A percentile compares a stretch with the other conserved stretches of the same genome.
Conservation (phyloP, 2,329 filamentous ascomycete species). For the Magnaporthiopsis incrustans region DNA sequence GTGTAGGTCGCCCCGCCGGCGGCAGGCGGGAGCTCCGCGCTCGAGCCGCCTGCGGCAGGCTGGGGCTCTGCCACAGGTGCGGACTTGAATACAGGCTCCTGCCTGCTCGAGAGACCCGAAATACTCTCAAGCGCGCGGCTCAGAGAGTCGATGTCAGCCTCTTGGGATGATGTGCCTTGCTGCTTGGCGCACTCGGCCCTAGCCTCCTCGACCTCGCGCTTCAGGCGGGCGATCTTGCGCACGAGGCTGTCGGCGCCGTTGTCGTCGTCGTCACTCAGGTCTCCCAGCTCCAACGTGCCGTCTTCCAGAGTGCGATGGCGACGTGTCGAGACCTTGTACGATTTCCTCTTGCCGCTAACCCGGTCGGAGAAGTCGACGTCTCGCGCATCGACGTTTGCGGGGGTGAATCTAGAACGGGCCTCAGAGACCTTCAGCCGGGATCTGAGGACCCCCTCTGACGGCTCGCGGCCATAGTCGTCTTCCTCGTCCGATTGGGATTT, state of each 20-base stretch:
- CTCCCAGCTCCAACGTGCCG: constrained; percentile 60
- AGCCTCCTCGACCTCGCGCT: constrained; percentile 72
- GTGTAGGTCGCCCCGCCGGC: constrained; percentile 44
- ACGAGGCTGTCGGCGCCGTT: constrained; percentile 66
- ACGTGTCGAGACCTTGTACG: constrained; percentile 69
- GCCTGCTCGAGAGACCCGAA: constrained; percentile 25
- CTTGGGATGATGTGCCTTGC: constrained; percentile 29
- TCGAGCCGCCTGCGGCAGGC: constrained; percentile 8
- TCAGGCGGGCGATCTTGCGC: constrained; percentile 71
- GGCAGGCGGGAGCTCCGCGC: not conserved
- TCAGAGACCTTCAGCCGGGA: constrained; percentile 68
- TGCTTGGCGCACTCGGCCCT: constrained; percentile 54
- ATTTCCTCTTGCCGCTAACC: constrained; percentile 71
- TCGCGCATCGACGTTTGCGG: constrained; percentile 65
- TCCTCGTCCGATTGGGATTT: constrained; percentile 54
- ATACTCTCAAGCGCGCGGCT: constrained; percentile 66
- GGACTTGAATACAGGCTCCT: not conserved
- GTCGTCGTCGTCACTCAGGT: constrained; percentile 67
- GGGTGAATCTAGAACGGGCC: constrained; percentile 72
- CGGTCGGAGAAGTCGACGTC: constrained; percentile 87
- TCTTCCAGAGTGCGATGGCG: constrained; percentile 55
- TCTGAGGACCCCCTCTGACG: constrained; percentile 62
- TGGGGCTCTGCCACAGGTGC: constrained; percentile 9
- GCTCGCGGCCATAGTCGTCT: constrained; percentile 50
- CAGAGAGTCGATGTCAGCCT: constrained; percentile 46